Conservation (phyloP, 2,329 filamentous ascomycete genomes). For the Penicillium fuscoglaucum region DNA sequence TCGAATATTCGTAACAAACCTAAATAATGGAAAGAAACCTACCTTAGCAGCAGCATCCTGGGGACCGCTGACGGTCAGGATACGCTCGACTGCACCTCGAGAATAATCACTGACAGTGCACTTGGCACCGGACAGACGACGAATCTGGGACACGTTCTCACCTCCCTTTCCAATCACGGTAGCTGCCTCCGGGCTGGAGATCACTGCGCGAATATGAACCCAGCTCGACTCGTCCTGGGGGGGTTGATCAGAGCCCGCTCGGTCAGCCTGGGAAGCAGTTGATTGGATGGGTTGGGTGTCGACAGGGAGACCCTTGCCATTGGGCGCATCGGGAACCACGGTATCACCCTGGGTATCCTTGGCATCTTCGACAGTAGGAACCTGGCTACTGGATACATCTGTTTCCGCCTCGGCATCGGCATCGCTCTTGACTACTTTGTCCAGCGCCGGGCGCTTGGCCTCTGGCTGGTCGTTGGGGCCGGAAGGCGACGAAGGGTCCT, state of each 20-base stretch:
- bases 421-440: slow-evolving; percentile 78
- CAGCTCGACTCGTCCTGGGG: slow-evolving; percentile 87
- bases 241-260: slow-evolving; percentile 47
- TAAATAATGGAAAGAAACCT: slow-evolving; percentile 33
- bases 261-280: slow-evolving; percentile 56
- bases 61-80: slow-evolving; percentile 92
- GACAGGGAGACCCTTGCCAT: slow-evolving; percentile 51
- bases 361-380: slow-evolving; percentile 19
- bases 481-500: slow-evolving; percentile 94
- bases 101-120: slow-evolving; percentile 99
- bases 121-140: slow-evolving; percentile 91
- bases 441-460: slow-evolving; percentile 91
- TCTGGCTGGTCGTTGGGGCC: slow-evolving; percentile 90
- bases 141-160: slow-evolving; percentile 97
- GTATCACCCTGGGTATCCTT: slow-evolving; percentile 62
- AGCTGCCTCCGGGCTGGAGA: slow-evolving; percentile 94
- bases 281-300: slow-evolving; percentile 62
- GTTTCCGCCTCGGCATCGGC: slow-evolving; percentile 43
- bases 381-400: slow-evolving; percentile 30
- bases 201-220: slow-evolving; percentile 96
- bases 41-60: slow-evolving; percentile 98
- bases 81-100: slow-evolving; percentile 93
- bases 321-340: slow-evolving; percentile 64
- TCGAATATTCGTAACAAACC: slow-evolving; percentile 1
- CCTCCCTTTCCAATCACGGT: slow-evolving; percentile 98